Evolutionary conservation across 2,329 filamentous ascomycete species (phyloP).

Genomic region (Nigrograna mackinnonii): DNA sequence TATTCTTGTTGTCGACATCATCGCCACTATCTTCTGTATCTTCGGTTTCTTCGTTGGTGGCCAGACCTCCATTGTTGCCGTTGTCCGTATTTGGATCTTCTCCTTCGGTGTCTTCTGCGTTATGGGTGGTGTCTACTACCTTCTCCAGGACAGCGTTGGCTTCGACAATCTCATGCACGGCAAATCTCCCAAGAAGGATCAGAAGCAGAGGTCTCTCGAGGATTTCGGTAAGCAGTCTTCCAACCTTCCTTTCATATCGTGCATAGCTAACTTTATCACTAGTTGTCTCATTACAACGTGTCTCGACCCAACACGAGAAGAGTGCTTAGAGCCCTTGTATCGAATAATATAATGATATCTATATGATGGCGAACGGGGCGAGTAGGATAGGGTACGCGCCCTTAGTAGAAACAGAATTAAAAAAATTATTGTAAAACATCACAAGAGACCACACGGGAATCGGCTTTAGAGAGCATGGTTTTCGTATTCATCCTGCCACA

Average conservation of each 20-base stretch:
- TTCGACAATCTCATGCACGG: slow-evolving; percentile 96
- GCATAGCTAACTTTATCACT: slow-evolving; percentile 52
- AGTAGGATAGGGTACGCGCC: too few species aligned
- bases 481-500: too few species aligned
- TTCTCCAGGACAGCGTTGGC: slow-evolving; percentile 75
- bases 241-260: not conserved
- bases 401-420: too few species aligned
- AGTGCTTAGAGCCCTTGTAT: slow-evolving; percentile 60
- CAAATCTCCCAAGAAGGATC: slow-evolving; percentile 78
- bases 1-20: slow-evolving; percentile 78
- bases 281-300: slow-evolving; percentile 88
- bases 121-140: slow-evolving; percentile 77
- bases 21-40: slow-evolving; percentile 83
- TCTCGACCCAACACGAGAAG: slow-evolving; percentile 92
- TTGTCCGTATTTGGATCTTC: slow-evolving; percentile 90
- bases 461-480: too few species aligned
- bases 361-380: not conserved
- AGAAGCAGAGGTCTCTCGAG: slow-evolving; percentile 83
- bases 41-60: slow-evolving; percentile 79
- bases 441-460: too few species aligned
- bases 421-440: too few species aligned
- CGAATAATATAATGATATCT: not conserved
- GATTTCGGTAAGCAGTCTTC: slow-evolving; percentile 74
- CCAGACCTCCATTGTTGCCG: slow-evolving; percentile 76
- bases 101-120: slow-evolving; percentile 88